Evolutionary conservation across 2,329 filamentous ascomycete genomes (phyloP).

Genomic region (Penicillium sp.): DNA sequence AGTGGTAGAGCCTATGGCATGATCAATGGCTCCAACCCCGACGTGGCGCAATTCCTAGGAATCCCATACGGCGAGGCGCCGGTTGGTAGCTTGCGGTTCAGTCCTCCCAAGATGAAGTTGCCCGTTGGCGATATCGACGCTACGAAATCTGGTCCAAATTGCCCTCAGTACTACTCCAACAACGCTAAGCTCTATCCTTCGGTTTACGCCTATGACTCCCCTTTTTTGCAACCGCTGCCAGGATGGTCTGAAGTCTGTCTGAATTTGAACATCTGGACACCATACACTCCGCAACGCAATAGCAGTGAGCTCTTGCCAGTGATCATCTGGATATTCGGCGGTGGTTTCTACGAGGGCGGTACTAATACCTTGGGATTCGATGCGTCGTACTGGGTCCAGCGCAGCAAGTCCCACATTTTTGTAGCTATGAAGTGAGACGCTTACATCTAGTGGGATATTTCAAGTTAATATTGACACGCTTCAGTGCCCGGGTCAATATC

Average conservation of each 20-base stretch:
- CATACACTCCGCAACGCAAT: constrained; percentile 17
- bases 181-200: background rate
- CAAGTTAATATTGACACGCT: constrained; percentile 34
- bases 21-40: constrained; percentile 2
- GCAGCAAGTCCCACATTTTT: constrained; percentile 46
- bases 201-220: too few species aligned
- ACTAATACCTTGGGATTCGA: constrained; percentile 55
- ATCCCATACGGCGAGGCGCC: constrained; percentile 29
- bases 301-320: constrained; percentile 45
- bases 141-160: constrained; percentile 9
- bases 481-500: constrained; percentile 31
- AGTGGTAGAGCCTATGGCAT: background rate
- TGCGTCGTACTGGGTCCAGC: constrained; percentile 40
- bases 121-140: constrained; percentile 1
- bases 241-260: constrained; percentile 48
- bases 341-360: constrained; percentile 52
- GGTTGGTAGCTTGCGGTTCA: constrained; percentile 24
- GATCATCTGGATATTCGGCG: constrained; percentile 56
- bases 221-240: constrained; percentile 6
- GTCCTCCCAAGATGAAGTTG: constrained; percentile 17
- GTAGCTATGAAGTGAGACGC: constrained; percentile 49
- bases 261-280: constrained; percentile 49
- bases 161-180: constrained; percentile 8
- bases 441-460: constrained; percentile 15
- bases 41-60: constrained; percentile 22